These are phyloP conservation scores for Colletotrichum sp. DNA, from an alignment of 2,329 filamentous ascomycete species.

Conservation along the genomic window DNA sequence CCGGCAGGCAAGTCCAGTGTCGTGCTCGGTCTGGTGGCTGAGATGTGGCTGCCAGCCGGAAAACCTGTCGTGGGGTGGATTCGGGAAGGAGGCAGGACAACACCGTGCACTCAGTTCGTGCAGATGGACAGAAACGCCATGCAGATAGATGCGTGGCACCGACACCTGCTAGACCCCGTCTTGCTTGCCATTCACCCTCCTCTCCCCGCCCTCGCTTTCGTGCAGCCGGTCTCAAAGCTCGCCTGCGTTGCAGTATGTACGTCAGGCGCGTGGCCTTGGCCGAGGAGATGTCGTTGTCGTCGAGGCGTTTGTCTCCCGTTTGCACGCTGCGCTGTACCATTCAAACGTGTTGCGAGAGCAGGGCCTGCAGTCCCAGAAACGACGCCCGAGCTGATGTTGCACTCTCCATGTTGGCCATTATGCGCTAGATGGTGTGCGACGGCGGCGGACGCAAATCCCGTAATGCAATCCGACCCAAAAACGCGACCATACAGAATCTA, in stretches of 20 bases:
- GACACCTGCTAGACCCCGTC: background rate
- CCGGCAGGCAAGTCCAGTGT: background rate
- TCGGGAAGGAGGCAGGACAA: background rate
- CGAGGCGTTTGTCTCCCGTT: background rate
- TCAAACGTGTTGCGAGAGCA: background rate
- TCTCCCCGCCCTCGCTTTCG: background rate
- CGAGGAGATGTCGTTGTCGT: background rate
- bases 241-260: background rate
- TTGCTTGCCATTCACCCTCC: background rate
- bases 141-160: background rate
- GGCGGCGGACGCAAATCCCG: background rate
- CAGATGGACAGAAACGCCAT: background rate
- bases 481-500: background rate
- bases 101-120: background rate
- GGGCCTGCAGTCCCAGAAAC: background rate
- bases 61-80: background rate
- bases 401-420: background rate
- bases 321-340: background rate
- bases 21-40: background rate
- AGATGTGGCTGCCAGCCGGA: constrained; percentile 2
- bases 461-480: background rate
- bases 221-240: background rate
- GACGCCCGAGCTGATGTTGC: background rate
- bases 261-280: background rate
- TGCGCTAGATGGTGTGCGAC: background rate